phyloP scores from a whole-genome alignment of 345 rosid genomes.

The Citropsis articulata region DNA sequence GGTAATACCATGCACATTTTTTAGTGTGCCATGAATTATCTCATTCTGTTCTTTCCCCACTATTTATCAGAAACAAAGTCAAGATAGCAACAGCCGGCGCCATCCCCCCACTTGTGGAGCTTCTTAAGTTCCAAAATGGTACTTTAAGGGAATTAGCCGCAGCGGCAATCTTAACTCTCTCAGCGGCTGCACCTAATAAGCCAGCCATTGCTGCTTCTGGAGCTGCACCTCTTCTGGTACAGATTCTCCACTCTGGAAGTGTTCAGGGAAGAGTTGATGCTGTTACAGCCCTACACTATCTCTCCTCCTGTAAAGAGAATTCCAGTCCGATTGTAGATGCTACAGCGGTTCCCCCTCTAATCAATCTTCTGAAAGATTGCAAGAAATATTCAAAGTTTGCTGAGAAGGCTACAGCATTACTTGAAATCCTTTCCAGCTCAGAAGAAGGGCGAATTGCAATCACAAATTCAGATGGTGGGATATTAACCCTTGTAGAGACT shows the following conservation, averaged over 20 bases:
- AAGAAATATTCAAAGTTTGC: slow-evolving; percentile 76
- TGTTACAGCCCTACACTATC: slow-evolving; percentile 69
- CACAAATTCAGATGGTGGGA: slow-evolving; percentile 49
- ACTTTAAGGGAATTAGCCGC: slow-evolving; percentile 62
- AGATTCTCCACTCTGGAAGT: slow-evolving; percentile 67
- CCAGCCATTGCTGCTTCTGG: slow-evolving; percentile 56
- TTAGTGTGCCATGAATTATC: background rate
- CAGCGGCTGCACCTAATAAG: slow-evolving; percentile 71
- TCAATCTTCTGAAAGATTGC: slow-evolving; percentile 68
- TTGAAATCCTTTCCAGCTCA: slow-evolving; percentile 57
- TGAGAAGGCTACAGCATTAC: slow-evolving; percentile 60
- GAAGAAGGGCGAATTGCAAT: slow-evolving; percentile 69
- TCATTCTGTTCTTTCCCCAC: background rate
- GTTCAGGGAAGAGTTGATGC: slow-evolving; percentile 81
- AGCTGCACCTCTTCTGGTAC: slow-evolving; percentile 59
- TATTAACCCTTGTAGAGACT: slow-evolving; percentile 67
- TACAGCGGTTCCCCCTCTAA: slow-evolving; percentile 59
- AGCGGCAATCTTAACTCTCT: slow-evolving; percentile 75
- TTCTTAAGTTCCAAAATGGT: slow-evolving; percentile 51
- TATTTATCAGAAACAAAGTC: slow-evolving; percentile 59
- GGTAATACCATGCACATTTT: background rate
- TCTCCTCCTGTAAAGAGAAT: slow-evolving; percentile 53
- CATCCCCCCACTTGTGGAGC: slow-evolving; percentile 60
- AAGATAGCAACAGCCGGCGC: slow-evolving; percentile 71
- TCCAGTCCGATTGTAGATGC: slow-evolving; percentile 45